A percentile compares a stretch with the other conserved stretches of the same genome.
Conservation (phyloP, 306 rosid species). For the Dalbergia oliveri region DNA sequence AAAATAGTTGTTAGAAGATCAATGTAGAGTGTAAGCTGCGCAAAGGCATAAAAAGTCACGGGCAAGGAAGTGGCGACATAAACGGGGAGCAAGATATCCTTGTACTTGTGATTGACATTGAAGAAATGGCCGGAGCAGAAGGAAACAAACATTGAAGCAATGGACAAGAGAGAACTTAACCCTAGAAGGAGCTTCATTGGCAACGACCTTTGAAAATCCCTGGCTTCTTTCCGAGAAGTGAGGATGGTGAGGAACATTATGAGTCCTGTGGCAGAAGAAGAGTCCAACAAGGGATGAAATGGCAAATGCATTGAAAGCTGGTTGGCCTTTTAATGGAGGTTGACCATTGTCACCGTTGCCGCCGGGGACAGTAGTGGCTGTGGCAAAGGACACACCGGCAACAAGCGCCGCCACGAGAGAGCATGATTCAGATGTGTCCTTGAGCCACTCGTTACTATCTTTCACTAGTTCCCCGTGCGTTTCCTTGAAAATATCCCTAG, state of each 20-base stretch:
- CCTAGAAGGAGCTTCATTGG: slow-evolving; percentile 64
- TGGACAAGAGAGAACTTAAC: slow-evolving; percentile 60
- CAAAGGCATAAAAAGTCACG: slow-evolving; percentile 53
- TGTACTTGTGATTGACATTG: slow-evolving; percentile 44
- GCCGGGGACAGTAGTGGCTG: slow-evolving; percentile 57
- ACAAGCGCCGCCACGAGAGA: slow-evolving; percentile 54
- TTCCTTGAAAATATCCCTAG: slow-evolving; percentile 40
- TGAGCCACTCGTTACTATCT: slow-evolving; percentile 46
- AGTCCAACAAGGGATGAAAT: slow-evolving; percentile 60
- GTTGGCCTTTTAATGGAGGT: slow-evolving; percentile 49
- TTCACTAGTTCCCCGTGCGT: slow-evolving; percentile 1
- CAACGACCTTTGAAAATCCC: slow-evolving; percentile 55
- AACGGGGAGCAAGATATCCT: slow-evolving; percentile 42
- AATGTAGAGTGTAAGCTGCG: slow-evolving; percentile 61
- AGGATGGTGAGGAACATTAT: slow-evolving; percentile 73
- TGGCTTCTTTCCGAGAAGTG: slow-evolving; percentile 60
- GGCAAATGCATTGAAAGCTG: slow-evolving; percentile 56
- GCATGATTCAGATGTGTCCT: slow-evolving; percentile 53
- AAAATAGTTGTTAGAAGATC: slow-evolving; percentile 59
- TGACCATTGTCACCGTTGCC: slow-evolving; percentile 42
- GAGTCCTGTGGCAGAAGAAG: slow-evolving; percentile 63
- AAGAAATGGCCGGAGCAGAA: slow-evolving; percentile 66
- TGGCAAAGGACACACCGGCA: slow-evolving; percentile 53
- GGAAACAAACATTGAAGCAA: slow-evolving; percentile 58
- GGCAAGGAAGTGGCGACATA: slow-evolving; percentile 60